These are phyloP conservation scores for Ogataea trehaloabstinens DNA, from an alignment of 805 yeast species.

Conservation along the genomic window DNA sequence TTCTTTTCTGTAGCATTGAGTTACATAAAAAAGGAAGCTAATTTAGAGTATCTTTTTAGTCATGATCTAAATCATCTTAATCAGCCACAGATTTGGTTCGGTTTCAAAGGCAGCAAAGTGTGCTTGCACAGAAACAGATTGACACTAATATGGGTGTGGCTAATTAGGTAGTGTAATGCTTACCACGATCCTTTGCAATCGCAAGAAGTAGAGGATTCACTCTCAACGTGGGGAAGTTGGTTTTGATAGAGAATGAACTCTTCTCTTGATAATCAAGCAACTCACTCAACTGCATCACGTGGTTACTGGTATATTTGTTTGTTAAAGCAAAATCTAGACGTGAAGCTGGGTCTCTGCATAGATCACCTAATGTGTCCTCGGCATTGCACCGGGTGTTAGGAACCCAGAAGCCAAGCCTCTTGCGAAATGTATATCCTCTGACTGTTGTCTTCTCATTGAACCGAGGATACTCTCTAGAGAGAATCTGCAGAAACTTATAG, in stretches of 20 bases:
- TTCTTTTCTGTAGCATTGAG: no score
- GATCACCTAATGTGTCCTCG: slow-evolving; percentile 23
- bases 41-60: no score
- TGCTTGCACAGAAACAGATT: no score
- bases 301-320: slow-evolving; percentile 14
- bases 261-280: background rate
- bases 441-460: slow-evolving; percentile 18
- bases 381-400: slow-evolving; percentile 18
- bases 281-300: background rate
- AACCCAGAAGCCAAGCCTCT: slow-evolving; percentile 24
- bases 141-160: no score
- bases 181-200: slow-evolving; percentile 4
- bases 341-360: slow-evolving; percentile 29
- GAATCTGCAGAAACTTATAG: slow-evolving; percentile 30
- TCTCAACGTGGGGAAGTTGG: slow-evolving; percentile 2
- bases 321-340: slow-evolving; percentile 28
- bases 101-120: no score
- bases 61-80: no score
- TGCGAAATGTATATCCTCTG: slow-evolving; percentile 25
- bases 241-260: background rate
- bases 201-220: slow-evolving; percentile 6
- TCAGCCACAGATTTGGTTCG: no score
- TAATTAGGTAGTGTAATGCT: no score
- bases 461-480: slow-evolving; percentile 37
- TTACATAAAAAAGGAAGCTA: no score